A percentile compares a stretch with the other conserved stretches of the same genome.
Evolutionary conservation across 1,284 basidiomycete genomes (phyloP).

Genomic region (Omphalotus olearius): DNA sequence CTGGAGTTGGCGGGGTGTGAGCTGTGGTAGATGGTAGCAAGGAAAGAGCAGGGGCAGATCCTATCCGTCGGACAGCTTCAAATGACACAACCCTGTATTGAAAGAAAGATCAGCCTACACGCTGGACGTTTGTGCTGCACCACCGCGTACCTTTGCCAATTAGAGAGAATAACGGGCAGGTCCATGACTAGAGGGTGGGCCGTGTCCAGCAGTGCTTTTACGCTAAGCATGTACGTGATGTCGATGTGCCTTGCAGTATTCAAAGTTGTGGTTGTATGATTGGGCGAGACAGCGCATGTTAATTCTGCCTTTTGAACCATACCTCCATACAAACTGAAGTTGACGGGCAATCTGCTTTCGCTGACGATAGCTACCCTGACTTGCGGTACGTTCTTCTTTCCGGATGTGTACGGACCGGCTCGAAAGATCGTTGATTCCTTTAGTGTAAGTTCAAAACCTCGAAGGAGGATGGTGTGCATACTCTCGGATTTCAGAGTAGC

Average conservation of each 20-base stretch:
- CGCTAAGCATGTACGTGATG: slow-evolving; percentile 71
- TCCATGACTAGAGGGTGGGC: slow-evolving; percentile 64
- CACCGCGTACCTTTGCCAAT: slow-evolving; percentile 68
- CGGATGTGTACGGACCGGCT: slow-evolving; percentile 46
- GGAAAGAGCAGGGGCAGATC: slow-evolving; percentile 61
- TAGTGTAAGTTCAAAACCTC: slow-evolving; percentile 77
- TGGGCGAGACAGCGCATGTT: slow-evolving; percentile 59
- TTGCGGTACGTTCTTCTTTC: slow-evolving; percentile 57
- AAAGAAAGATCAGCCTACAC: slow-evolving; percentile 10
- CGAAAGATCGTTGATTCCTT: slow-evolving; percentile 71
- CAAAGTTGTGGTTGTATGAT: slow-evolving; percentile 72
- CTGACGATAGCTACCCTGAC: slow-evolving; percentile 48
- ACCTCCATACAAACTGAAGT: slow-evolving; percentile 67
- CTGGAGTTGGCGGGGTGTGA: slow-evolving; percentile 14
- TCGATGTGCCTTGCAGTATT: slow-evolving; percentile 78
- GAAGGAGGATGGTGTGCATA: slow-evolving; percentile 58
- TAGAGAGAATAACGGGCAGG: slow-evolving; percentile 73
- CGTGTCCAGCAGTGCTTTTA: slow-evolving; percentile 73
- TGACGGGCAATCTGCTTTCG: slow-evolving; percentile 67
- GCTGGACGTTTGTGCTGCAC: slow-evolving; percentile 2
- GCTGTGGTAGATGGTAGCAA: slow-evolving; percentile 25
- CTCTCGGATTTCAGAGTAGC: slow-evolving; percentile 71
- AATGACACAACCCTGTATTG: slow-evolving; percentile 52
- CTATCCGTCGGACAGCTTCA: slow-evolving; percentile 72
- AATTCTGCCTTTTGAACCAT: slow-evolving; percentile 68